Conservation (phyloP, 2,329 filamentous ascomycete genomes). For the Exserohilum turcica region DNA sequence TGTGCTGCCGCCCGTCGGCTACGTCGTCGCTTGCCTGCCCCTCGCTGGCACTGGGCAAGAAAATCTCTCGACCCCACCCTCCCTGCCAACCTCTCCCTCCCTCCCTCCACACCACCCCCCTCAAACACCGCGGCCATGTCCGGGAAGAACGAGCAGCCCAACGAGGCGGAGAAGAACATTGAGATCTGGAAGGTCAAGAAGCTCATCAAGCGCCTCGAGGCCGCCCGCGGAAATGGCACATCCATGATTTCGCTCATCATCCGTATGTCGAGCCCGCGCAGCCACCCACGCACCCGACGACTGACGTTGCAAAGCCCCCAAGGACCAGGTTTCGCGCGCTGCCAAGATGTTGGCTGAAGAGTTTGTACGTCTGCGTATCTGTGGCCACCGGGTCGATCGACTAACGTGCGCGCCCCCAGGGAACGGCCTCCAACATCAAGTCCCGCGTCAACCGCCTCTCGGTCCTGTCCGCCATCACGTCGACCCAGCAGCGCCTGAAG, state of each 20-base stretch:
- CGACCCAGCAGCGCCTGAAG: slow-evolving; percentile 98
- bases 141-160: slow-evolving; percentile 62
- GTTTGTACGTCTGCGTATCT: slow-evolving; percentile 68
- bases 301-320: slow-evolving; percentile 70
- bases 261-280: slow-evolving; percentile 63
- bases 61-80: slow-evolving; percentile 29
- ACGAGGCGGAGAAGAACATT: slow-evolving; percentile 97
- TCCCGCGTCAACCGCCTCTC: slow-evolving; percentile 98
- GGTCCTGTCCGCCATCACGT: slow-evolving; percentile 96
- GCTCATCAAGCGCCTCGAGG: slow-evolving; percentile 97
- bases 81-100: slow-evolving; percentile 11
- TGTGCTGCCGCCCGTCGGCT: slow-evolving; percentile 21
- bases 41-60: slow-evolving; percentile 14
- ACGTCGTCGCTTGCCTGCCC: slow-evolving; percentile 24
- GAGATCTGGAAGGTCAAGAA: slow-evolving; percentile 99
- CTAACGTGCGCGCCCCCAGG: slow-evolving; percentile 57
- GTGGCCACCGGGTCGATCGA: neutral
- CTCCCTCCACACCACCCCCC: slow-evolving; percentile 14
- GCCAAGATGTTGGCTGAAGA: slow-evolving; percentile 99
- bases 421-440: slow-evolving; percentile 99
- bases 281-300: slow-evolving; percentile 11
- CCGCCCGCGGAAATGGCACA: slow-evolving; percentile 96
- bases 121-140: slow-evolving; percentile 40
- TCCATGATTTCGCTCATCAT: slow-evolving; percentile 99
- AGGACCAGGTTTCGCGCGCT: slow-evolving; percentile 94